Base-by-base conservation (phyloP, 2,329 filamentous ascomycete genomes). In the Setomelanomma holmii region DNA sequence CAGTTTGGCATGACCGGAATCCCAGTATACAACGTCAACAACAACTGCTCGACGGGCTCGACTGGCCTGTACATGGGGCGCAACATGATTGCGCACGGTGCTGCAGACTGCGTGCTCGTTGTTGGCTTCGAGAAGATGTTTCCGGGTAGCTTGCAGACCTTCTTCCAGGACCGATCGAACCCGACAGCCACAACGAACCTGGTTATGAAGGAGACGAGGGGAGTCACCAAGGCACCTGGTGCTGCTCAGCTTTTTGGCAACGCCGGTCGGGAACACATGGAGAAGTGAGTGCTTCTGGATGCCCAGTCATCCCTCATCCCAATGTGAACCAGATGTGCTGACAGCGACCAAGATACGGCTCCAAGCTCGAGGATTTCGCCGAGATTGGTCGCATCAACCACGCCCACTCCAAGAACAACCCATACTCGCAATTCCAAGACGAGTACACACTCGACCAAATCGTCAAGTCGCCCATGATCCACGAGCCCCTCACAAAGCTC, bases 101-200 rank as follows among this genome's bases (percentile, higher is more conserved):
- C 86, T 12, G 90, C 91, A 1, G 90, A 96, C 76, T 96, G 91
- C 72, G 86, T 96, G 17, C 80, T 98, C 55, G 93, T 98, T 1
- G 86, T 98, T 17, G 95, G 93, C 4, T 98, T 98, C 67, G 95
- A 98, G 82, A 97, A 97, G 86, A 98, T 98, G 93, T 93, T 89
- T 78, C 88, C 89, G 0, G 93, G 93, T n/a, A 90, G 87, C 63
- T 80, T 98, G 61, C 87, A 93, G 79, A 84, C 80, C 50, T 88
- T 90, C 79, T 98, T 90, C 79, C 88, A 93, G 64, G 93, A 98
- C 73, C 84, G 93, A 21, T 85, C 87, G 63, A 93, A 89, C 70
- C 93, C 93, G 2, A 89, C 86, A 0, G 88, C 86, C 34, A 90
- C 89, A 4, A 85, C 88, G 0, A 80, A 80, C 40, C 80, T 84